Base-by-base conservation (phyloP, 768 basidiomycete species). In the Rhodotorula kratochvilovae region DNA sequence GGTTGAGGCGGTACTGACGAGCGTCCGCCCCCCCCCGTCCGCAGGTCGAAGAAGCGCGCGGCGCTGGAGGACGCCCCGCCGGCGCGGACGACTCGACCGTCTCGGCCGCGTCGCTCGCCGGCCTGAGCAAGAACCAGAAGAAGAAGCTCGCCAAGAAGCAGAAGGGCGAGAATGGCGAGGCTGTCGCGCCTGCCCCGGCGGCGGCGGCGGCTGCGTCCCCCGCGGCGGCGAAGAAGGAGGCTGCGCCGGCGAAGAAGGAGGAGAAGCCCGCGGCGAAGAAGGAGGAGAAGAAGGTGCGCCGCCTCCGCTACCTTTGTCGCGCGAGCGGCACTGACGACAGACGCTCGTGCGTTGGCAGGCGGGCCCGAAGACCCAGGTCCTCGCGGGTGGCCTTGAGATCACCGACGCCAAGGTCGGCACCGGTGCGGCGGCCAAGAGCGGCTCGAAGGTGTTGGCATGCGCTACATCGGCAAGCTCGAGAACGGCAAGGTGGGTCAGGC, bases 381-480 rank as follows among this genome's bases (percentile, higher is more conserved):
- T 92, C 63, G 80, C 87, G 3, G 87, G 86, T 42, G 94, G 93
- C 23, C 81, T 97, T 64, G 86, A 89, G 80, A 82, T 91, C 73
- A 81, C 85, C 73, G 95, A 98, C 80, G 80, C 83, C 72, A 92
- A 88, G 79, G 78, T 86, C 58, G 95, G 95, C 56, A 86, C 85
- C 2, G 95, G 95, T n/a, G 87, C 90, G 48, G 83, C 84, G 77
- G 92, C 90, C 27, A 96, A 94, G 84, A 86, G 87, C 66, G 94
- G 94, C 25, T 87, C 89, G 81, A 87, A 83, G 54, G 85, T n/a
- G n/a, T 96, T 60, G 83, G 83, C 64, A 90, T 98, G 89, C 84
- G 95, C 67, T 98, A 97, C 81, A 88, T 98, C 76, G 95, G 95
- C 75, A 95, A 93, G 83, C 84, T 96, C 54, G 80, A 82, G 60